Evolutionary conservation across 2,329 filamentous ascomycete species (phyloP).

Genomic region (Seiridium unicorne): DNA sequence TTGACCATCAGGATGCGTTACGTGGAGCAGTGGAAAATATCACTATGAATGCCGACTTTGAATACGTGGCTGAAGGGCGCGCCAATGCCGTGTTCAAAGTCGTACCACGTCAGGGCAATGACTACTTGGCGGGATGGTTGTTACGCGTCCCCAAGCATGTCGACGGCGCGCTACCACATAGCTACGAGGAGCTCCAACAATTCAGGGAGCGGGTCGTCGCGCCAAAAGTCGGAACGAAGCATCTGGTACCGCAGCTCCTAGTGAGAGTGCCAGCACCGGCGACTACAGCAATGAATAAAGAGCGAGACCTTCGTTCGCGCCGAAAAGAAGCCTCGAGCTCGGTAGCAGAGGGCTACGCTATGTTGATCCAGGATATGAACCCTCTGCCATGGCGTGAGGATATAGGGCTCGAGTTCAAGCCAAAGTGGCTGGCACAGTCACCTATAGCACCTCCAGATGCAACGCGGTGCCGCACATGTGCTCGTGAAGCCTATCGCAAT

Average conservation of each 20-base stretch:
- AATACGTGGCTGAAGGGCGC: conserved; percentile 65
- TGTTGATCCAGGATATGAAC: conserved; percentile 75
- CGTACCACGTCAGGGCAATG: conserved; percentile 27
- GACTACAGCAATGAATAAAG: conserved; percentile 55
- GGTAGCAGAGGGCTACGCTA: conserved; percentile 60
- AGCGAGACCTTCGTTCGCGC: conserved; percentile 41
- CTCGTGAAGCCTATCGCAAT: conserved; percentile 46
- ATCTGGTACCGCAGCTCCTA: conserved; percentile 29
- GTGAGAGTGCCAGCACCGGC: conserved; percentile 26
- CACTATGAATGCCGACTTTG: conserved; percentile 20
- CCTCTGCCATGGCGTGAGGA: conserved; percentile 29
- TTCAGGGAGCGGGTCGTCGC: conserved; percentile 56
- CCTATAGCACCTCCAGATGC: conserved; percentile 64
- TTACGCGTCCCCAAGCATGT: conserved; percentile 60
- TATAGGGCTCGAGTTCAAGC: conserved; percentile 70
- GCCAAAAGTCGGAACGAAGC: conserved; percentile 34
- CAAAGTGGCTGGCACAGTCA: conserved; percentile 80
- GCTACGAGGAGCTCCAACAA: conserved; percentile 36
- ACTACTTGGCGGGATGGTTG: conserved; percentile 41
- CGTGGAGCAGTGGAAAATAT: conserved; percentile 2
- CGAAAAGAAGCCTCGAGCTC: conserved; percentile 17
- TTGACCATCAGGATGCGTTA: background rate
- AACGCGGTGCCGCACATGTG: conserved; percentile 73
- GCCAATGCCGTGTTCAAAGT: conserved; percentile 75
- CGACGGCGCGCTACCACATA: conserved; percentile 44